These are phyloP conservation scores for Pelargonium fulgidum DNA, from an alignment of 441 rosid species.

Conservation along the genomic window DNA sequence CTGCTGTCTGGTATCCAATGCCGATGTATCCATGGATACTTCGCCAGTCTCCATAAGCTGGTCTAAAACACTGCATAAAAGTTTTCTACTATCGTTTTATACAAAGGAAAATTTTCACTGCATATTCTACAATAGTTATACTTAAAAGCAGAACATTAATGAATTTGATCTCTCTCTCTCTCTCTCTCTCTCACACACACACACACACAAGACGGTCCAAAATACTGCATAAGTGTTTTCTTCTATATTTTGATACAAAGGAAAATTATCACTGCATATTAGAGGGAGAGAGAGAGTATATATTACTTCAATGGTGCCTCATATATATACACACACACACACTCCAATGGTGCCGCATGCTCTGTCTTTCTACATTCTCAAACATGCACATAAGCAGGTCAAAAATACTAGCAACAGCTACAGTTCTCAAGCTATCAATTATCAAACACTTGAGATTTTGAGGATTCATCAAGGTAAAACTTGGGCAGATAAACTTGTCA, in stretches of 20 bases:
- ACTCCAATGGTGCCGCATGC: not conserved
- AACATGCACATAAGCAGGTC: not conserved
- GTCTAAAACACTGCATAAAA: not conserved
- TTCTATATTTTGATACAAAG: no score
- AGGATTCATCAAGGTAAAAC: not conserved
- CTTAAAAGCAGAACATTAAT: not conserved
- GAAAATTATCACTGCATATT: no score
- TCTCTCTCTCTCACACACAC: no score
- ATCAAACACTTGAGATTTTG: not conserved
- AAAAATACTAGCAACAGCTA: not conserved
- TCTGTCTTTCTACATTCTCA: not conserved
- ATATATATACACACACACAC: not conserved
- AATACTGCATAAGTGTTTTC: no score
- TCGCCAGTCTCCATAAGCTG: not conserved
- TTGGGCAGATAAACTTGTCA: not conserved
- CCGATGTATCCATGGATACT: not conserved
- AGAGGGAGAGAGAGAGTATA: no score
- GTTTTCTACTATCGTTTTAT: not conserved
- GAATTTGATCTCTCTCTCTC: no score
- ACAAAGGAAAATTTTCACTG: not conserved
- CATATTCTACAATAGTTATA: not conserved
- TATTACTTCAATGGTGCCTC: no score
- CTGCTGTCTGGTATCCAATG: not conserved
- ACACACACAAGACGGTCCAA: no score
- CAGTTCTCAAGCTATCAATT: not conserved